Evolutionary conservation across 192 early-diverging fungal species (phyloP), one percentile per base, ranked within the genome.

Genomic region (Physocladia obscura): DNA sequence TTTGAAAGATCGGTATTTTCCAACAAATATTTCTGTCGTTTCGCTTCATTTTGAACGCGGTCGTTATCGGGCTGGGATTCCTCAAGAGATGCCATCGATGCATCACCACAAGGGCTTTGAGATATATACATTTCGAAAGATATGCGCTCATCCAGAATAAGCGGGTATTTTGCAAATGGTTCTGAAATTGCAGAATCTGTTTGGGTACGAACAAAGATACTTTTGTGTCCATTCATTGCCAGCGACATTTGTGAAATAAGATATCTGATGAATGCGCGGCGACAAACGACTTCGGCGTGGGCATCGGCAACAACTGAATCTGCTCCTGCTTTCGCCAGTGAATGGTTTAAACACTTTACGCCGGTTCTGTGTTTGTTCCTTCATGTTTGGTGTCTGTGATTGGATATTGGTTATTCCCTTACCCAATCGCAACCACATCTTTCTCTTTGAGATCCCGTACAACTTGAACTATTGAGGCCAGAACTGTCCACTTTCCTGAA

Each of bases 91-190:
- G 40, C 58, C 76, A 87, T 93, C 5, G 89, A 90, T 29, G 92
- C 92, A 75, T 94, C 92, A 4, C 92, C 92, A 79, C 92, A 94
- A 6, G 92, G 87, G 1, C 87, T 73, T 57, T 91, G 90, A 47
- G 89, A 92, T 8, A 91, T 80, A 69, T 94, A 94, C 60, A 92
- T 74, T 63, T 91, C 85, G 70, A 92, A 90, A 34, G 71, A 49
- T 1, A 77, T 39, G 38, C 37, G 30, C 4, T 8, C 49, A 52
- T 51, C 48, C 15, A 65, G 49, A 11, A 52, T 30, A 13, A 65
- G 26, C 48, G 63, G 63, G 21, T 58, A 58, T 6, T 34, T 1
- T 11, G 26, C 24, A 0, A 8, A 13, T 13, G 40, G 40, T 13
- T 44, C 40, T n/a, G 11, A 44, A 44, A 13, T 44, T n/a, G 40